A percentile compares a stretch with the other conserved stretches of the same genome.
These are phyloP conservation scores for Penstemon davidsonii DNA, from an alignment of 257 asterid genomes.

Conservation along the genomic window DNA sequence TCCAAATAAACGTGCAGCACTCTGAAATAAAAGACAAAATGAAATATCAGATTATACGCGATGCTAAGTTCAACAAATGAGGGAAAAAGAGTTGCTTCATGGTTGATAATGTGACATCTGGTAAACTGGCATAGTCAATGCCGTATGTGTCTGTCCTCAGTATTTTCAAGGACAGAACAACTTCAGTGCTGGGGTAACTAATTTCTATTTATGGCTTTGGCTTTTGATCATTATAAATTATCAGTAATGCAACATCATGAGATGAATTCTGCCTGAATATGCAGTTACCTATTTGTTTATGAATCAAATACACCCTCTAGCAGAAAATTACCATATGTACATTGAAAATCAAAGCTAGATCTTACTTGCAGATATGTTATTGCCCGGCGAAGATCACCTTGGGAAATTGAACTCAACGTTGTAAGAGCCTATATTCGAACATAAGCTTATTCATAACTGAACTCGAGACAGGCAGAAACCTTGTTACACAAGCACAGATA, in stretches of 20 bases:
- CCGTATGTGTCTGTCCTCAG: not conserved
- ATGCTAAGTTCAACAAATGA: not conserved
- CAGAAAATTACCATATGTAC: not conserved
- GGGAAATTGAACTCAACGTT: constrained; percentile 84
- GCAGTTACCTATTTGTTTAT: not conserved
- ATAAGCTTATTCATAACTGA: constrained; percentile 4
- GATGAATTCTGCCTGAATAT: not conserved
- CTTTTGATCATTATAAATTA: constrained; percentile 1
- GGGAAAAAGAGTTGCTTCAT: constrained; percentile 10
- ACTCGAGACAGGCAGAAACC: constrained; percentile 6
- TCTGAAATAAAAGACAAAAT: constrained; percentile 49
- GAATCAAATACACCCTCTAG: not conserved
- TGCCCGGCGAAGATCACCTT: constrained; percentile 95
- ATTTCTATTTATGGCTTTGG: constrained; percentile 11
- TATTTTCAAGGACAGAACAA: not conserved
- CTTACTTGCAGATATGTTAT: constrained; percentile 93
- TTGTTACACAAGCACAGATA: constrained; percentile 17
- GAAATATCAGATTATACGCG: constrained; percentile 7
- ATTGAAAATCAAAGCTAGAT: constrained; percentile 22
- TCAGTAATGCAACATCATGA: constrained; percentile 6
- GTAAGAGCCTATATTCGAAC: constrained; percentile 66
- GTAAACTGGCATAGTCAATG: constrained; percentile 6
- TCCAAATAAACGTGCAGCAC: constrained; percentile 97
- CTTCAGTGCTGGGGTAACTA: not conserved
- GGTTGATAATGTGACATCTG: constrained; percentile 3